Evolutionary conservation across 2,329 filamentous ascomycete genomes (phyloP).

Genomic region (Penicillium freii): DNA sequence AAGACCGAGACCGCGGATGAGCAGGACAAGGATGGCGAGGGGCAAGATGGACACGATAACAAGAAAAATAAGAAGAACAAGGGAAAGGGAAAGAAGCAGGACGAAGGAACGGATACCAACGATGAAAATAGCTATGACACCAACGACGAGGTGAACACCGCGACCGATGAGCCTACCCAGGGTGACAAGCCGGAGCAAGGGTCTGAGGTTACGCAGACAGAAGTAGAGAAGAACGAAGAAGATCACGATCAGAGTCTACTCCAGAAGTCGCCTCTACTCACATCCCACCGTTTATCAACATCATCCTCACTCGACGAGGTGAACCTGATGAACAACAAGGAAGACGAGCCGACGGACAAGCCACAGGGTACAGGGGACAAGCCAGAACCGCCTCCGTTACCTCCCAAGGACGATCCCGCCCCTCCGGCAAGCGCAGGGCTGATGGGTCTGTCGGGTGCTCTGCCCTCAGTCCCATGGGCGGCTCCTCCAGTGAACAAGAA

Average conservation of each 20-base stretch:
- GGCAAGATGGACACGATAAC: constrained; percentile 9
- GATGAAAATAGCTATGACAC: constrained; percentile 18
- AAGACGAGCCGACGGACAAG: constrained; percentile 40
- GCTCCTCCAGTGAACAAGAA: constrained; percentile 51
- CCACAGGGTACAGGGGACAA: constrained; percentile 27
- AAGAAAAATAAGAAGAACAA: constrained; percentile 16
- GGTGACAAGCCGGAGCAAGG: constrained; percentile 11
- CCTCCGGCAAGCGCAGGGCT: constrained; percentile 33
- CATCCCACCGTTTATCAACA: constrained; percentile 55
- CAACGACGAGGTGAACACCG: constrained; percentile 15
- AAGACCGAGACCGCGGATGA: constrained; percentile 11
- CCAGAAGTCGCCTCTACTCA: constrained; percentile 54
- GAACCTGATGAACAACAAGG: constrained; percentile 61
- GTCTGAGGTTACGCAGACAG: constrained; percentile 7
- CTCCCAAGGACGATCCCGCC: constrained; percentile 33
- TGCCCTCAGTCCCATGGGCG: constrained; percentile 72
- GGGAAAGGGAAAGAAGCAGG: constrained; percentile 1
- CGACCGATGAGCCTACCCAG: constrained; percentile 25
- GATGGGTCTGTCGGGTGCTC: constrained; percentile 65
- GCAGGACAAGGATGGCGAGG: constrained; percentile 1
- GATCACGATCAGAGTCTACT: constrained; percentile 36
- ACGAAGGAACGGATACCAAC: constrained; percentile 1
- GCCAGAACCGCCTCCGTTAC: constrained; percentile 32
- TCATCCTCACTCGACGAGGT: constrained; percentile 61
- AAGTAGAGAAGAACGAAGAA: constrained; percentile 15